phyloP scores from a whole-genome alignment of 2,329 filamentous ascomycete genomes.

The Ophiocordyceps robertsii region DNA sequence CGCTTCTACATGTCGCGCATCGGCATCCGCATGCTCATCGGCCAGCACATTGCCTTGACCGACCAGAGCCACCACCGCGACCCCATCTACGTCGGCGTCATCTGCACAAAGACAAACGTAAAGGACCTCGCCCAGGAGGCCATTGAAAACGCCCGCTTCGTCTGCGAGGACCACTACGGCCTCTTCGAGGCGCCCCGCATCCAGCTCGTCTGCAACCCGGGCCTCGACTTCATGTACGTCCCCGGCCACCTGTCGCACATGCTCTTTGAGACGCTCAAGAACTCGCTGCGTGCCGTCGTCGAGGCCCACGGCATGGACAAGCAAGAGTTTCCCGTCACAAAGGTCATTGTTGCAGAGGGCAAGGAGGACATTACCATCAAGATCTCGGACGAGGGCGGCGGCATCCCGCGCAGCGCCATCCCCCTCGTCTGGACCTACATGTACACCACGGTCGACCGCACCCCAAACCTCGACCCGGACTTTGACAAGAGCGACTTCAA shows the following conservation, averaged over 20 bases:
- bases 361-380: slow-evolving; percentile 99
- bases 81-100: slow-evolving; percentile 93
- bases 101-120: slow-evolving; percentile 97
- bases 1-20: slow-evolving; percentile 99
- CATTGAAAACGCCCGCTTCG: slow-evolving; percentile 97
- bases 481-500: slow-evolving; percentile 99
- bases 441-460: slow-evolving; percentile 97
- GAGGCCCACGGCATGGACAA: slow-evolving; percentile 91
- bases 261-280: slow-evolving; percentile 98
- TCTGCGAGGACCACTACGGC: slow-evolving; percentile 97
- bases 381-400: slow-evolving; percentile 90
- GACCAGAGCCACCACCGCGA: slow-evolving; percentile 84
- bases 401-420: slow-evolving; percentile 84
- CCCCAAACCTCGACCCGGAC: slow-evolving; percentile 86
- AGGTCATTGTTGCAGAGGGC: slow-evolving; percentile 94
- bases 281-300: slow-evolving; percentile 91
- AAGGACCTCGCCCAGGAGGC: slow-evolving; percentile 89
- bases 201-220: slow-evolving; percentile 86
- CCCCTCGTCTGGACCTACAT: slow-evolving; percentile 99
- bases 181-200: slow-evolving; percentile 94
- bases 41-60: slow-evolving; percentile 92
- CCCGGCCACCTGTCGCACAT: slow-evolving; percentile 98
- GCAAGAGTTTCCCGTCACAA: slow-evolving; percentile 90
- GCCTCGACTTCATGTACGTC: slow-evolving; percentile 98
- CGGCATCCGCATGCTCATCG: slow-evolving; percentile 97